phyloP scores from a whole-genome alignment of 2,329 filamentous ascomycete species.

The Tolypocladium nubicola region DNA sequence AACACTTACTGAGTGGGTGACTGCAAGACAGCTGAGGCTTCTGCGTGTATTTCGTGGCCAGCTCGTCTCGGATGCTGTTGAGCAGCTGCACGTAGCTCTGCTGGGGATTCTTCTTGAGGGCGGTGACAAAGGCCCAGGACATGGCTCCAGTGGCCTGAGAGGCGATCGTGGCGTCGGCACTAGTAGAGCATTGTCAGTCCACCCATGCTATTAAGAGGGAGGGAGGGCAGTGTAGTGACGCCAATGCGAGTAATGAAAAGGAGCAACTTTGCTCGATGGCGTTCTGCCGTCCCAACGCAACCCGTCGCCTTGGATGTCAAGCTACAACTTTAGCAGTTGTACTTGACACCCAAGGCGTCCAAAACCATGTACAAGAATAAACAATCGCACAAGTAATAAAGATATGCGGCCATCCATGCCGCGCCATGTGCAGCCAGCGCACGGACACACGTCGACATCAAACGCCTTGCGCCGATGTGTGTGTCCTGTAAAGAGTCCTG shows the following conservation, averaged over 20 bases:
- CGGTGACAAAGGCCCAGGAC: slow-evolving; percentile 93
- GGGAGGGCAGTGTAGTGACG: neutral
- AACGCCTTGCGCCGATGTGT: neutral
- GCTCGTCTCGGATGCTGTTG: slow-evolving; percentile 91
- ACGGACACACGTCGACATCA: neutral
- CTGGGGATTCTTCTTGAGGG: slow-evolving; percentile 91
- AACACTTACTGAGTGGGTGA: slow-evolving; percentile 76
- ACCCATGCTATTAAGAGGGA: neutral
- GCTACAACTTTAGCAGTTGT: slow-evolving; percentile 20
- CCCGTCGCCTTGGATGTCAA: slow-evolving; percentile 35
- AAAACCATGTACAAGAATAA: slow-evolving; percentile 10
- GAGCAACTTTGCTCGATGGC: neutral
- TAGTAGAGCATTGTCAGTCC: slow-evolving; percentile 22
- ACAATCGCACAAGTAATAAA: neutral
- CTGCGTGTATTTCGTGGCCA: slow-evolving; percentile 79
- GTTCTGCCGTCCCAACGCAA: slow-evolving; percentile 25
- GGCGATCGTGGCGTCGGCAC: slow-evolving; percentile 83
- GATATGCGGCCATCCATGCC: neutral
- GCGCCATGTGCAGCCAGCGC: neutral
- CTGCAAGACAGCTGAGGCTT: slow-evolving; percentile 96
- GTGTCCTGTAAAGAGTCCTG: neutral
- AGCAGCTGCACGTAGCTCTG: slow-evolving; percentile 96
- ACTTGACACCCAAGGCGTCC: slow-evolving; percentile 31
- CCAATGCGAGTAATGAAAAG: neutral
- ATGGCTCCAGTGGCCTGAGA: slow-evolving; percentile 93